Evolutionary conservation across 495 filamentous ascomycete genomes (phyloP).

Genomic region (Daldinia concentrica): DNA sequence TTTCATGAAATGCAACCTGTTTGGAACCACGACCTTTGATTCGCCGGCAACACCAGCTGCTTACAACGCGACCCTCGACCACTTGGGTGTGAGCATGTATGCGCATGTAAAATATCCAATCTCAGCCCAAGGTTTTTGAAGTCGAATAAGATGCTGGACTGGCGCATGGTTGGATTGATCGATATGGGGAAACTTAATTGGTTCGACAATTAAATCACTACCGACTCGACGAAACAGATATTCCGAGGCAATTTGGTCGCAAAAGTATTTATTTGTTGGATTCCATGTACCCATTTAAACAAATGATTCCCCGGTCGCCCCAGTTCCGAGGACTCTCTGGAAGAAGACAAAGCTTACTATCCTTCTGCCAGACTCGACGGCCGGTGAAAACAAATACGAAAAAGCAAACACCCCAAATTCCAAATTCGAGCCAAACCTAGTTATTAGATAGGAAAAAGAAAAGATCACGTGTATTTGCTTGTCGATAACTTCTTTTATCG

Average conservation of each 20-base stretch:
- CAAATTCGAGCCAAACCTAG: not conserved
- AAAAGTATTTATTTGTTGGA: not conserved
- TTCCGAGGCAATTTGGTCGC: not conserved
- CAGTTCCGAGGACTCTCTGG: not conserved
- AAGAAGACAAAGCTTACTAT: slow-evolving; percentile 5
- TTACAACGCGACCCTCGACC: slow-evolving; percentile 17
- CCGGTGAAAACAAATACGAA: not conserved
- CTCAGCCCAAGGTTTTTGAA: slow-evolving; percentile 7
- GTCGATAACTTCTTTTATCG: slow-evolving; percentile 17
- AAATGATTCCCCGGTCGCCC: not conserved
- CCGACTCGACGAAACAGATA: not conserved
- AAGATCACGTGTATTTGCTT: slow-evolving; percentile 28
- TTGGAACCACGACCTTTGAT: slow-evolving; percentile 29
- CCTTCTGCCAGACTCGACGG: slow-evolving; percentile 1
- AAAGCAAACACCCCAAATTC: not conserved
- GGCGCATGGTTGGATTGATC: not conserved
- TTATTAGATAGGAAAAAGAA: slow-evolving; percentile 5
- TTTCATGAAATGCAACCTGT: slow-evolving; percentile 26
- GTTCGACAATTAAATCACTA: not conserved
- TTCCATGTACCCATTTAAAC: not conserved
- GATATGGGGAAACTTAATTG: not conserved
- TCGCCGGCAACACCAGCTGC: slow-evolving; percentile 17
- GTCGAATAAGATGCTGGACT: not conserved
- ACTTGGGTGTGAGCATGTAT: not conserved
- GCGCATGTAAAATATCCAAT: slow-evolving; percentile 29